phyloP scores from a whole-genome alignment of 495 filamentous ascomycete species.

The Neurospora sp. region DNA sequence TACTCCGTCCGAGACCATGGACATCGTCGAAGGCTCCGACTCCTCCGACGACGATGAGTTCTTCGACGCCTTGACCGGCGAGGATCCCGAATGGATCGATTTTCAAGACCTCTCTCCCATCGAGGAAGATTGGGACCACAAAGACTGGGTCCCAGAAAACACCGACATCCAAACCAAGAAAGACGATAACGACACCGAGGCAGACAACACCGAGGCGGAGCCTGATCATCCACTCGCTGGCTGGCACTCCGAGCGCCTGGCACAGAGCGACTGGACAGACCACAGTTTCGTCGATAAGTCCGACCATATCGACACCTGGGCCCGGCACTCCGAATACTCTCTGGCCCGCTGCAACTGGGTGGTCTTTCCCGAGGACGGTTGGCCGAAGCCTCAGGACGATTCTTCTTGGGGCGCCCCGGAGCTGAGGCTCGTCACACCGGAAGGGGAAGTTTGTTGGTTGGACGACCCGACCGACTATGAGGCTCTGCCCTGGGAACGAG shows the following conservation, averaged over 20 bases:
- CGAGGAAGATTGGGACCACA: neutral
- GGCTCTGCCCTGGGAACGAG: neutral
- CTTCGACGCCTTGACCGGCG: neutral
- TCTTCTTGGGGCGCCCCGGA: neutral
- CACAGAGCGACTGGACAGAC: neutral
- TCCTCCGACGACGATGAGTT: neutral
- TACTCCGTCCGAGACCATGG: neutral
- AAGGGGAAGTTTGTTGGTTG: neutral
- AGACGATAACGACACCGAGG: neutral
- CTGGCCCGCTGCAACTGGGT: neutral
- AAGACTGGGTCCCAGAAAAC: neutral
- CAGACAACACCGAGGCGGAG: rapidly evolving
- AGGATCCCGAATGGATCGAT: neutral
- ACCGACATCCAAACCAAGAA: neutral
- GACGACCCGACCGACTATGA: neutral
- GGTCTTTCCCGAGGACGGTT: neutral
- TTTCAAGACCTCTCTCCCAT: neutral
- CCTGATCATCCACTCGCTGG: neutral
- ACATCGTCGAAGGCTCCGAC: rapidly evolving
- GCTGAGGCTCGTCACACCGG: neutral
- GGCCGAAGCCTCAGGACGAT: neutral
- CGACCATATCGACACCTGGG: neutral
- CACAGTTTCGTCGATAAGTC: neutral
- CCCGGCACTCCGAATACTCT: neutral
- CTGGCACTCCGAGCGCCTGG: neutral